phyloP scores from a whole-genome alignment of 768 basidiomycete genomes.

The Boletales sp. region DNA sequence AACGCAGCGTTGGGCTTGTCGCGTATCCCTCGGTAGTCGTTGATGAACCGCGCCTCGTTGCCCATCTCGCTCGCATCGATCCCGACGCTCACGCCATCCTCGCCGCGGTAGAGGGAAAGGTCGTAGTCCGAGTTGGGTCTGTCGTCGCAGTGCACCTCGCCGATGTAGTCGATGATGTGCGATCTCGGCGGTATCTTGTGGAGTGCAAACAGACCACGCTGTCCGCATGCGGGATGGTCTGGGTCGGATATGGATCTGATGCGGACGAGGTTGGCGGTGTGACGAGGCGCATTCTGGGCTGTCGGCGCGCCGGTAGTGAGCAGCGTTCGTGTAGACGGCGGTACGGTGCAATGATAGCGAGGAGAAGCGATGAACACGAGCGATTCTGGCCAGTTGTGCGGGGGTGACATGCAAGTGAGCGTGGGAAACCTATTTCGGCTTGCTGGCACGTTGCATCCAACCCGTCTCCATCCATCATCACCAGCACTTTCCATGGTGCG shows the following conservation, averaged over 20 bases:
- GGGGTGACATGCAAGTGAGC: constrained; percentile 19
- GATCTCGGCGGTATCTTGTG: constrained; percentile 64
- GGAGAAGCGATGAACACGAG: constrained; percentile 52
- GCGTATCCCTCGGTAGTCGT: constrained; percentile 83
- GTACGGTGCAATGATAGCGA: constrained; percentile 57
- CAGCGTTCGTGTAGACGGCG: constrained; percentile 37
- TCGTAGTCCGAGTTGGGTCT: constrained; percentile 82
- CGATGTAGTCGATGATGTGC: constrained; percentile 77
- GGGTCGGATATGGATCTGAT: constrained; percentile 55
- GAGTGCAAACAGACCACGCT: constrained; percentile 76
- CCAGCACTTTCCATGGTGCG: constrained; percentile 54
- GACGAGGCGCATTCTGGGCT: too few species aligned
- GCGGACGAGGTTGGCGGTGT: constrained; percentile 35
- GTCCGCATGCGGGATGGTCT: constrained; percentile 74
- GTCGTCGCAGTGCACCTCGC: constrained; percentile 79
- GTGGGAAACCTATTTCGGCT: constrained; percentile 26
- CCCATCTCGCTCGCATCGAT: constrained; percentile 74
- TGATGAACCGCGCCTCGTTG: constrained; percentile 87
- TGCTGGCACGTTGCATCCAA: constrained; percentile 16
- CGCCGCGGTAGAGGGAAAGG: constrained; percentile 66
- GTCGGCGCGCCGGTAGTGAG: constrained; percentile 28
- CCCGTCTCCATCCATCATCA: constrained; percentile 6
- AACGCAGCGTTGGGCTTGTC: constrained; percentile 70
- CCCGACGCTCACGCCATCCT: constrained; percentile 61
- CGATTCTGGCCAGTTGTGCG: constrained; percentile 46